phyloP scores from a whole-genome alignment of 768 basidiomycete genomes.

The Phanerodontia chrysosporium region DNA sequence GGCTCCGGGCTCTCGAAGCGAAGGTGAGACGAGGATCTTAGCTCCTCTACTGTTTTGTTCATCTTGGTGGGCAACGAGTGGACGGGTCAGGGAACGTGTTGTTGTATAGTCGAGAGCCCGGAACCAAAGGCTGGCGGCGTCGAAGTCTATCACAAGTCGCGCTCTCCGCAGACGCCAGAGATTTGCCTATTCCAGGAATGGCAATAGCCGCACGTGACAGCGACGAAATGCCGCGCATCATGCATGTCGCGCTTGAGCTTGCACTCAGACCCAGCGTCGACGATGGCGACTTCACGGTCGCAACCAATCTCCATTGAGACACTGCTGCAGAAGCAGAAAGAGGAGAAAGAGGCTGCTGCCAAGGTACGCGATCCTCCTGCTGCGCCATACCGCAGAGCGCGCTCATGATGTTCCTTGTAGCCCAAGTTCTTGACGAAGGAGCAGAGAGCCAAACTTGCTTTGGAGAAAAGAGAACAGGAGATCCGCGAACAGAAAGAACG shows the following conservation, averaged over 20 bases:
- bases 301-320: slow-evolving; percentile 88
- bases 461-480: slow-evolving; percentile 82
- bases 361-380: slow-evolving; percentile 53
- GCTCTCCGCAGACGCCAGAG: slow-evolving; percentile 1
- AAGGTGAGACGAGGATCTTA: slow-evolving; percentile 35
- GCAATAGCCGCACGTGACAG: slow-evolving; percentile 8
- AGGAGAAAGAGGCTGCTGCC: slow-evolving; percentile 84
- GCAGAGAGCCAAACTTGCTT: slow-evolving; percentile 84
- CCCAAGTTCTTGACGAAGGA: slow-evolving; percentile 94
- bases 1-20: slow-evolving; percentile 63
- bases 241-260: background rate
- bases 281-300: slow-evolving; percentile 42
- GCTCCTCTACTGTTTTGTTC: slow-evolving; percentile 22
- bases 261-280: background rate
- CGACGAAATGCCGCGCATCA: background rate
- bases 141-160: slow-evolving; percentile 7
- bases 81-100: background rate
- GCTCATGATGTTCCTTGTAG: slow-evolving; percentile 35
- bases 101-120: background rate
- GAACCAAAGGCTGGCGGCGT: background rate
- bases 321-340: slow-evolving; percentile 80
- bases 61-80: slow-evolving; percentile 10
- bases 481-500: slow-evolving; percentile 67
- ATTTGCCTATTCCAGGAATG: background rate
- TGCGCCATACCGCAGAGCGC: background rate